A percentile compares a stretch with the other conserved stretches of the same genome.
Conservation (phyloP, 495 filamentous ascomycete genomes). For the Daldinia caldariorum region DNA sequence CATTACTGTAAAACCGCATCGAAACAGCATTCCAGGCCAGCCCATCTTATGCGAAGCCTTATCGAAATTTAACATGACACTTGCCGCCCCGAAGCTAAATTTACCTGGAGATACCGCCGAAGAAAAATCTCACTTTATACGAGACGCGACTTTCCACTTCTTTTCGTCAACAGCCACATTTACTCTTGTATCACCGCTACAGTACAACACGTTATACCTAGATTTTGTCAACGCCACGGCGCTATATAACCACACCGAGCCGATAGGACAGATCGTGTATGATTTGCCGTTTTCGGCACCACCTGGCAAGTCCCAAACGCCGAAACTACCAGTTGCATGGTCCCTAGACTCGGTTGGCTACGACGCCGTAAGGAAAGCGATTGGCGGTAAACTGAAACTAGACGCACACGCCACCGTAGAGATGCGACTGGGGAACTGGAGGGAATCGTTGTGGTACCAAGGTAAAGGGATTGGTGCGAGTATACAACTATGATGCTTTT, state of each 20-base stretch:
- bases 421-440: conserved; percentile 76
- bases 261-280: conserved; percentile 79
- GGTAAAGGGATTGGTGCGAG: conserved; percentile 79
- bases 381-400: conserved; percentile 82
- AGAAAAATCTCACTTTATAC: conserved; percentile 72
- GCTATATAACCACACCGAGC: conserved; percentile 80
- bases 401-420: conserved; percentile 79
- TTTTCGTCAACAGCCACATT: conserved; percentile 88
- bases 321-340: conserved; percentile 83
- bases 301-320: conserved; percentile 74
- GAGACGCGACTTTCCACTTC: conserved; percentile 86
- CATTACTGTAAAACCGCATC: conserved; percentile 74
- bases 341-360: conserved; percentile 81
- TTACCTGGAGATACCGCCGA: conserved; percentile 61
- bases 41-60: conserved; percentile 78
- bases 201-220: conserved; percentile 74
- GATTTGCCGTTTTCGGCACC: conserved; percentile 78
- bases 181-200: conserved; percentile 80
- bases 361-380: conserved; percentile 78
- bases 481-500: conserved; percentile 64
- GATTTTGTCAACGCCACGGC: conserved; percentile 84
- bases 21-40: conserved; percentile 74
- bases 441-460: conserved; percentile 71
- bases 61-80: conserved; percentile 69
- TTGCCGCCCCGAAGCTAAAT: conserved; percentile 73